phyloP scores from a whole-genome alignment of 2,329 filamentous ascomycete species.

The Epichloe coenophiala region DNA sequence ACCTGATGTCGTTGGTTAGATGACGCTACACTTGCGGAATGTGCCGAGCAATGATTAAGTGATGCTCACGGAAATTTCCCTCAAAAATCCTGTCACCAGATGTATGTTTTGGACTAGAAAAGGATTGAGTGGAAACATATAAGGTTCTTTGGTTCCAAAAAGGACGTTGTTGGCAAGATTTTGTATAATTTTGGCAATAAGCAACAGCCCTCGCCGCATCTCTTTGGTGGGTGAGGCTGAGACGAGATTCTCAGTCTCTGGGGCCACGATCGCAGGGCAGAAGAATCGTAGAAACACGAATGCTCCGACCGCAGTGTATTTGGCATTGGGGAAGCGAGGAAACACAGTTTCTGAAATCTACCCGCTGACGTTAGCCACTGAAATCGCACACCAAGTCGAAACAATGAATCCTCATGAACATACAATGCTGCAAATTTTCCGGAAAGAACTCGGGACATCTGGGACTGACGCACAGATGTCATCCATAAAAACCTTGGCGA shows the following conservation, averaged over 20 bases:
- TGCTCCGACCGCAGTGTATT: slow-evolving; percentile 58
- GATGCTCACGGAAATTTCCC: slow-evolving; percentile 46
- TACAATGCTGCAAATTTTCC: slow-evolving; percentile 54
- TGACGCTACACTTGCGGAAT: neutral
- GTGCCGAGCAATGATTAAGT: neutral
- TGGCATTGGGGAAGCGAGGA: slow-evolving; percentile 51
- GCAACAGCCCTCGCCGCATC: slow-evolving; percentile 52
- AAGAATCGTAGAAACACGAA: slow-evolving; percentile 63
- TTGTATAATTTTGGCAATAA: slow-evolving; percentile 60
- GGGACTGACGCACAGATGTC: slow-evolving; percentile 52
- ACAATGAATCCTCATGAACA: slow-evolving; percentile 13
- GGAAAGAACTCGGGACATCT: slow-evolving; percentile 49
- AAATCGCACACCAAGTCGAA: neutral
- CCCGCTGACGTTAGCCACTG: neutral
- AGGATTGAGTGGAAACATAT: slow-evolving; percentile 58
- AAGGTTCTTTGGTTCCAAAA: slow-evolving; percentile 58
- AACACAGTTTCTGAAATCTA: slow-evolving; percentile 51
- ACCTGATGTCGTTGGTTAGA: slow-evolving; percentile 20
- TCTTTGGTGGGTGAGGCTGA: slow-evolving; percentile 48
- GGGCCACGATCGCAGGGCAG: slow-evolving; percentile 58
- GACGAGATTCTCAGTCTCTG: slow-evolving; percentile 54
- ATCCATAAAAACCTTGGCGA: slow-evolving; percentile 58
- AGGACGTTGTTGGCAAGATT: slow-evolving; percentile 60
- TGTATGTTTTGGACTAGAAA: slow-evolving; percentile 58
- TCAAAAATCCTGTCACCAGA: slow-evolving; percentile 50